Evolutionary conservation across 1,284 basidiomycete genomes (phyloP).

Genomic region (Ceratobasidium papillatum): DNA sequence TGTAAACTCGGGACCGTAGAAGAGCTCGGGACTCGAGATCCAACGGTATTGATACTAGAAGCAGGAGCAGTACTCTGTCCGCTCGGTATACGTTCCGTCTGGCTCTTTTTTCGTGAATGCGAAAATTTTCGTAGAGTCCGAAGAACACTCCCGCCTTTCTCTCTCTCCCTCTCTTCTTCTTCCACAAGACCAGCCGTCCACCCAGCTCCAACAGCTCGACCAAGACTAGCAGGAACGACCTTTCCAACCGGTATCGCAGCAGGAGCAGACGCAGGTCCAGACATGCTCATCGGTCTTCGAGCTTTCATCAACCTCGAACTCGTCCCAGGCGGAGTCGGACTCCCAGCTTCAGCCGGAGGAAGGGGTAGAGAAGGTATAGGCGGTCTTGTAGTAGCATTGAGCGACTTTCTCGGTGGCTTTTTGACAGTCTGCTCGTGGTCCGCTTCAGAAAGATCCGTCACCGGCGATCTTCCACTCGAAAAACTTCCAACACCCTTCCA

Average conservation of each 20-base stretch:
- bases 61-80: slow-evolving; percentile 15
- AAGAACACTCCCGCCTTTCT: slow-evolving; percentile 5
- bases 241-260: neutral
- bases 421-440: slow-evolving; percentile 38
- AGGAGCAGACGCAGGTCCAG: neutral
- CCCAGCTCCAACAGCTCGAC: slow-evolving; percentile 10
- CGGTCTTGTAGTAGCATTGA: neutral
- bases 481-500: slow-evolving; percentile 31
- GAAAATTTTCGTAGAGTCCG: slow-evolving; percentile 18
- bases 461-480: slow-evolving; percentile 19
- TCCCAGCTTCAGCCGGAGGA: slow-evolving; percentile 1
- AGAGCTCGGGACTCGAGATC: slow-evolving; percentile 20
- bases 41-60: slow-evolving; percentile 16
- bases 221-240: slow-evolving; percentile 10
- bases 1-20: slow-evolving; percentile 8
- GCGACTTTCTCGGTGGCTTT: slow-evolving; percentile 22
- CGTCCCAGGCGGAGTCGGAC: slow-evolving; percentile 4
- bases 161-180: slow-evolving; percentile 9
- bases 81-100: slow-evolving; percentile 15
- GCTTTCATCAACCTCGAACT: slow-evolving; percentile 9
- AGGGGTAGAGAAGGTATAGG: slow-evolving; percentile 12
- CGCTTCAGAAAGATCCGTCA: neutral
- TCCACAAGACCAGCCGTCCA: slow-evolving; percentile 14
- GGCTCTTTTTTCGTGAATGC: slow-evolving; percentile 19
- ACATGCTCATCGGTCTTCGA: slow-evolving; percentile 22